Evolutionary conservation across 2,329 filamentous ascomycete genomes (phyloP), one percentile per base, ranked within the genome.

Genomic region (Colletotrichum sp.): DNA sequence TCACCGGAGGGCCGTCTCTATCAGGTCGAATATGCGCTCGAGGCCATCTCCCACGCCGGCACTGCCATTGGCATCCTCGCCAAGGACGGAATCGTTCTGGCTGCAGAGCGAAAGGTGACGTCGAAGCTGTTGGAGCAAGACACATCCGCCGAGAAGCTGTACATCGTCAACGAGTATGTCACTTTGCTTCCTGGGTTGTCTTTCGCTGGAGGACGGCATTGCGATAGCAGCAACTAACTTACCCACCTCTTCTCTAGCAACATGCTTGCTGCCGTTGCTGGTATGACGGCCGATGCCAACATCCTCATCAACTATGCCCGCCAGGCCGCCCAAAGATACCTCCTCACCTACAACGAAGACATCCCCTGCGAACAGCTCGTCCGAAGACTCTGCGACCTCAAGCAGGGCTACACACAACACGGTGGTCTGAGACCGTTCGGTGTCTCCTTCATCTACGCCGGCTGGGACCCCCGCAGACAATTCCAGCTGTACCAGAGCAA

Each of bases 231-330:
- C 27, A 2, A 32, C 39, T 77, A 44, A 72, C 60, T n/a, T 48
- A 9, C n/a, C 9, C 16, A 16, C 19, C 55, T 15, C 44, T n/a
- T 48, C 52, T 25, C 8, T 79, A 98, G 96, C 89, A 99, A 99
- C 90, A 99, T 99, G 98, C 98, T 99, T 87, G 98, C 96, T 87
- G 97, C 97, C 77, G 97, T 99, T 76, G 97, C 97, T 82, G 97
- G 97, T 84, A 98, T 99, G 96, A 99, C 96, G 61, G 97, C 97
- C 83, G 97, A 99, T 85, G 97, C 97, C 86, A 99, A 99, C 90
- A 99, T 99, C 86, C 95, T 99, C 85, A 99, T 99, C 93, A 99
- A 99, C 91, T 98, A 98, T 87, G 98, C 97, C 85, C 96, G 97
- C 81, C 95, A 98, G 91, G 94, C 95, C 82, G 97, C 97, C 81